A percentile compares a stretch with the other conserved stretches of the same genome.
Conservation (phyloP, 495 filamentous ascomycete species). For the Penicillium odoratum region DNA sequence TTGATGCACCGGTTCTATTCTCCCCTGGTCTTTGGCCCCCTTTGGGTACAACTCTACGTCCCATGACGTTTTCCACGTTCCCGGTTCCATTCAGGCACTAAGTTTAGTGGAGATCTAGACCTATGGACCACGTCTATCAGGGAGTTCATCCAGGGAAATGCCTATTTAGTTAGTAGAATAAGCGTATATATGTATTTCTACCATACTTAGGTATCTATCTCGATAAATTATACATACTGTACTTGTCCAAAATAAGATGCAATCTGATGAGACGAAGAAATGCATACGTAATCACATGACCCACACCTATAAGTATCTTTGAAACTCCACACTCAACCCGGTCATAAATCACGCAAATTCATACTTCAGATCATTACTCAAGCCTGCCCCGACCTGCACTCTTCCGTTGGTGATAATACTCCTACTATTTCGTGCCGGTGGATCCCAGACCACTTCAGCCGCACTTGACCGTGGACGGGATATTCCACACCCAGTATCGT, state of each 20-base stretch:
- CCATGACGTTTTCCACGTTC: conserved; percentile 12
- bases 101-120: conserved; percentile 8
- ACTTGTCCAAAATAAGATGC: background rate
- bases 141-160: background rate
- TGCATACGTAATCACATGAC: conserved; percentile 9
- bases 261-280: background rate
- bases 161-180: too few relatives aligned
- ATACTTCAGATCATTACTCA: background rate
- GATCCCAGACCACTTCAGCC: conserved; percentile 43
- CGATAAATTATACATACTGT: too few relatives aligned
- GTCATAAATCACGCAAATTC: background rate
- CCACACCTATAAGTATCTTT: conserved; percentile 12
- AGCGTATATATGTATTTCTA: too few relatives aligned
- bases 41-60: conserved; percentile 1
- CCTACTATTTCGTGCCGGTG: conserved; percentile 27
- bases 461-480: conserved; percentile 29
- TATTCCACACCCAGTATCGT: conserved; percentile 34
- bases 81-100: conserved; percentile 4
- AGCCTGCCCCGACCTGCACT: conserved; percentile 7
- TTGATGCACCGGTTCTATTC: background rate
- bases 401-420: conserved; percentile 28
- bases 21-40: background rate
- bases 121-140: background rate
- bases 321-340: background rate
- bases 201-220: too few relatives aligned